Evolutionary conservation across 2,329 filamentous ascomycete genomes (phyloP).

Genomic region (Paracamarosporium sp.): DNA sequence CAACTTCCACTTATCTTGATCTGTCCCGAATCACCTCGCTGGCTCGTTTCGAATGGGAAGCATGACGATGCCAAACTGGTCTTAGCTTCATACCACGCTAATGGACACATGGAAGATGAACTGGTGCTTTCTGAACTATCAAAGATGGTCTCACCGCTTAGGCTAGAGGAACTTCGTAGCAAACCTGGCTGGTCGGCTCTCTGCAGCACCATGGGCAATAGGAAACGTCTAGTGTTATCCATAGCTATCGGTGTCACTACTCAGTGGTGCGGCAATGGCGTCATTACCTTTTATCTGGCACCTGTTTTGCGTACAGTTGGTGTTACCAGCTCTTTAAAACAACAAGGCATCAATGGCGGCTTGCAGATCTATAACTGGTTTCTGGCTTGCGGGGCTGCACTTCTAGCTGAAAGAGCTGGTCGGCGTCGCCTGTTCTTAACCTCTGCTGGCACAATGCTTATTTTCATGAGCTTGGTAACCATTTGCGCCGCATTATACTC

Average conservation of each 20-base stretch:
- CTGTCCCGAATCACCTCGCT: constrained; percentile 64
- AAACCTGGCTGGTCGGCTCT: constrained; percentile 12
- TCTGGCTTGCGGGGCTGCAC: constrained; percentile 32
- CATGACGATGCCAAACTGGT: constrained; percentile 60
- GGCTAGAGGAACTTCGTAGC: neutral
- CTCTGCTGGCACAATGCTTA: constrained; percentile 52
- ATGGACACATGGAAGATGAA: constrained; percentile 44
- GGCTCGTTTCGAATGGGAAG: constrained; percentile 62
- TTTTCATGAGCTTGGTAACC: constrained; percentile 52
- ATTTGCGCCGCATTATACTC: constrained; percentile 43
- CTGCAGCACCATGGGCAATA: constrained; percentile 41
- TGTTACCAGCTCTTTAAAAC: constrained; percentile 40
- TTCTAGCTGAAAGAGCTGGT: neutral
- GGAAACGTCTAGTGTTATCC: constrained; percentile 48
- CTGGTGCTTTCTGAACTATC: constrained; percentile 12
- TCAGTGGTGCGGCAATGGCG: constrained; percentile 51
- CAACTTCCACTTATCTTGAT: constrained; percentile 13
- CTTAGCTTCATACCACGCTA: constrained; percentile 61
- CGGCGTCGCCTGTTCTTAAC: constrained; percentile 9
- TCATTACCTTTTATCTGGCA: constrained; percentile 48
- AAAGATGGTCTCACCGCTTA: constrained; percentile 9
- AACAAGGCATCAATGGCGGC: constrained; percentile 48
- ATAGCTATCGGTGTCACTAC: constrained; percentile 45
- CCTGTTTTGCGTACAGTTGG: constrained; percentile 48
- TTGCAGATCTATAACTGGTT: constrained; percentile 51